phyloP scores from a whole-genome alignment of 257 asterid species.

The Fraxinus excelsior region DNA sequence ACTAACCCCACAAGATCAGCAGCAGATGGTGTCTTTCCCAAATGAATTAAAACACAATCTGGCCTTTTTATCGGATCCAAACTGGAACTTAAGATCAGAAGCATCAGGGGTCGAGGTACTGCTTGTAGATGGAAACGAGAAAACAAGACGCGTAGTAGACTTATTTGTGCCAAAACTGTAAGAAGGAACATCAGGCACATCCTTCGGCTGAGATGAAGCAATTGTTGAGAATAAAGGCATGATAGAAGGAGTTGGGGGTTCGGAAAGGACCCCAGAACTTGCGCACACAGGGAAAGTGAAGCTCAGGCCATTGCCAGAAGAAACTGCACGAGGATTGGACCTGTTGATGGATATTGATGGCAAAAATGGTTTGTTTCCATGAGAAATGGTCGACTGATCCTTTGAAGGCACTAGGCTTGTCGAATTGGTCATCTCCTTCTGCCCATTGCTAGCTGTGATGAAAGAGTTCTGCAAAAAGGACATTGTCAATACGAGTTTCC shows the following conservation, averaged over 20 bases:
- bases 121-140: slow-evolving; percentile 78
- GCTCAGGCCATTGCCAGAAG: slow-evolving; percentile 54
- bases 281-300: slow-evolving; percentile 77
- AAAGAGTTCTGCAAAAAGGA: slow-evolving; percentile 46
- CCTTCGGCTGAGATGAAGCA: slow-evolving; percentile 35
- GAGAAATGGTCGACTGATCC: slow-evolving; percentile 32
- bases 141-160: slow-evolving; percentile 49
- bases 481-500: slow-evolving; percentile 3
- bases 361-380: slow-evolving; percentile 54
- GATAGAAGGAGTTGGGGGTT: slow-evolving; percentile 90
- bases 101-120: slow-evolving; percentile 39
- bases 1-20: slow-evolving; percentile 23
- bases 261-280: slow-evolving; percentile 57
- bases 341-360: slow-evolving; percentile 52
- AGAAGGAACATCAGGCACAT: slow-evolving; percentile 45
- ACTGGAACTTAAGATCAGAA: slow-evolving; percentile 61
- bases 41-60: slow-evolving; percentile 64
- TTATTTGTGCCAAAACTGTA: slow-evolving; percentile 61
- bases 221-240: slow-evolving; percentile 48
- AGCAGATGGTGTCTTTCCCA: slow-evolving; percentile 58
- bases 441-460: slow-evolving; percentile 40
- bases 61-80: slow-evolving; percentile 63
- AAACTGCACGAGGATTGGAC: slow-evolving; percentile 34
- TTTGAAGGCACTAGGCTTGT: slow-evolving; percentile 36
- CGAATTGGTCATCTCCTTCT: slow-evolving; percentile 32